Evolutionary conservation across 371 early-diverging fungal genomes (phyloP), one percentile per base, ranked within the genome.

Genomic region (Rhizopus sp.): DNA sequence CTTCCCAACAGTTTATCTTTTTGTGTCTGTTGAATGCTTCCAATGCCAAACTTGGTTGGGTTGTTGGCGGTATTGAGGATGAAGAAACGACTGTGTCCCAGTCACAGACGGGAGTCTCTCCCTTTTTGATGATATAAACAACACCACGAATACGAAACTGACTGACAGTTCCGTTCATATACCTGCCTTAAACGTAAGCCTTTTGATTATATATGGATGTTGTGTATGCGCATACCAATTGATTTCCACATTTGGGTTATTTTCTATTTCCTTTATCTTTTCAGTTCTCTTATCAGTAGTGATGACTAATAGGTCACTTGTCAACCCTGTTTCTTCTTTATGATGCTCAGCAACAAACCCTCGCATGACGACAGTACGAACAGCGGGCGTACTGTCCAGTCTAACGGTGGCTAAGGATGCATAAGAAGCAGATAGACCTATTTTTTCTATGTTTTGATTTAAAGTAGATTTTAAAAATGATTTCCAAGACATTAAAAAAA

Each of bases 331-430:
- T 9, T 72, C 62, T 31, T 71, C 62, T 23, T 54, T 42, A 49
- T 78, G 72, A 47, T 73, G 63, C 37, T 78, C 74, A 7, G 76
- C 82, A 12, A 66, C 69, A 49, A 80, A 82, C 0, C 78, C 78
- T 31, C 82, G 65, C 52, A 78, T 73, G 6, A 80, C 78, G 0
- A 82, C 77, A 0, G 70, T 78, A 12, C 82, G 65, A 31, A 76
- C 77, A 8, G 78, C 73, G 7, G 82, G 80, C 0, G 63, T 68
- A 34, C 60, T 62, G 48, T 70, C 65, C 5, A 54, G 44, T n/a
- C 61, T 60, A 4, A 79, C 68, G 35, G 79, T 79, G 4, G 73
- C 68, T 5, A 80, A 63, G 0, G 75, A 68, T 1, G 68, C 63
- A 54, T 75, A 80, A 3, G 70, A 62, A 7, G 75, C 69, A 5